phyloP scores from a whole-genome alignment of 352 stramenopile species.

The Phytophthora ramorum region DNA sequence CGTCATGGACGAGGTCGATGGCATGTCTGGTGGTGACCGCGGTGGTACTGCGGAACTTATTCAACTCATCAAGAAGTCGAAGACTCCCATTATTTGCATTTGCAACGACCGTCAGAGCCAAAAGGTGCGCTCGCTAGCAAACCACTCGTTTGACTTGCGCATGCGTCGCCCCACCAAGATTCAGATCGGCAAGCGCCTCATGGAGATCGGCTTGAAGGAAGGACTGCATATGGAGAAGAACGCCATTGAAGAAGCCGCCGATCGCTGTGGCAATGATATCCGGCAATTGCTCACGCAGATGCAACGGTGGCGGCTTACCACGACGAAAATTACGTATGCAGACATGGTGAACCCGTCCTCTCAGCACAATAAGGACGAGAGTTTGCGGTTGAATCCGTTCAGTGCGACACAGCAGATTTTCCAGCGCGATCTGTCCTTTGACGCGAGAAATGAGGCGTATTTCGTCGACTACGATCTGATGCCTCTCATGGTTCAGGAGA shows the following conservation, averaged over 20 bases:
- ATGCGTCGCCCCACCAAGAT: slow-evolving; percentile 95
- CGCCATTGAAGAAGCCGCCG: slow-evolving; percentile 96
- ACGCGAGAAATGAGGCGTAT: slow-evolving; percentile 95
- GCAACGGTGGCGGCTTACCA: slow-evolving; percentile 95
- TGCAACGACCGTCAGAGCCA: slow-evolving; percentile 98
- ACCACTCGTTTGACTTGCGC: slow-evolving; percentile 97
- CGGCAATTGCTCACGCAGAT: slow-evolving; percentile 97
- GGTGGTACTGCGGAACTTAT: slow-evolving; percentile 98
- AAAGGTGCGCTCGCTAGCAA: slow-evolving; percentile 96
- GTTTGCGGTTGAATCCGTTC: slow-evolving; percentile 95
- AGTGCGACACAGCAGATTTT: slow-evolving; percentile 95
- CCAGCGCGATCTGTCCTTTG: slow-evolving; percentile 78
- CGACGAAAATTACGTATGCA: slow-evolving; percentile 83
- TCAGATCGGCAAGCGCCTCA: slow-evolving; percentile 92
- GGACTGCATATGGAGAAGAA: slow-evolving; percentile 96
- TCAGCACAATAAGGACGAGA: slow-evolving; percentile 93
- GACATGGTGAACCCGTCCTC: slow-evolving; percentile 84
- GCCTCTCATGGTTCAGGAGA: slow-evolving; percentile 96
- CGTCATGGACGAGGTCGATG: slow-evolving; percentile 99
- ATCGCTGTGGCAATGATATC: slow-evolving; percentile 98
- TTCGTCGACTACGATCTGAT: slow-evolving; percentile 99
- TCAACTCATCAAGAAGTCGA: slow-evolving; percentile 98
- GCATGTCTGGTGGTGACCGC: slow-evolving; percentile 97
- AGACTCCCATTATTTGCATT: slow-evolving; percentile 99
- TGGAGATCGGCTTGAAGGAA: slow-evolving; percentile 92